Conservation (phyloP, 1,284 basidiomycete species). For the Tausonia pullulans region DNA sequence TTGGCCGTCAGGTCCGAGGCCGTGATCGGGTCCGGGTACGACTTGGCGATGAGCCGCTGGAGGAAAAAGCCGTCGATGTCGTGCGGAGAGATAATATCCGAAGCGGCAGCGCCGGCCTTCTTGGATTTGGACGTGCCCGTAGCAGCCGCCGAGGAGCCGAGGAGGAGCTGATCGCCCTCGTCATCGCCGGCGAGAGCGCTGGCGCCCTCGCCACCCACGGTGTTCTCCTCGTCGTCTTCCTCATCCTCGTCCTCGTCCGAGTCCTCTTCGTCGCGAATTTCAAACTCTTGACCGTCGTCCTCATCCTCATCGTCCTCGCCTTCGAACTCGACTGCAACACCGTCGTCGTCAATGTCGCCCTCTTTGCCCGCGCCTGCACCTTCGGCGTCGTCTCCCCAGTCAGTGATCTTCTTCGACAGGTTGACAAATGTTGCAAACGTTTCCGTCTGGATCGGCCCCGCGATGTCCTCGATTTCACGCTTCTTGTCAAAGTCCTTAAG, state of each 20-base stretch:
- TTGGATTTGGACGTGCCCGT: conserved; percentile 39
- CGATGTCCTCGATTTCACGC: conserved; percentile 76
- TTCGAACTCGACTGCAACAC: conserved; percentile 92
- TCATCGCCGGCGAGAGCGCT: conserved; percentile 54
- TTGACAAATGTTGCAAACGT: conserved; percentile 74
- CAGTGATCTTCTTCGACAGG: conserved; percentile 90
- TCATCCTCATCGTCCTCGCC: conserved; percentile 88
- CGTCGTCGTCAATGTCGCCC: conserved; percentile 60
- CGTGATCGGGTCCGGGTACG: conserved; percentile 89
- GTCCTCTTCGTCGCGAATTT: conserved; percentile 55
- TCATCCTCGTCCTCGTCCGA: conserved; percentile 52
- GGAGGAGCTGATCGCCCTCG: conserved; percentile 63
- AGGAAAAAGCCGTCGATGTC: conserved; percentile 97
- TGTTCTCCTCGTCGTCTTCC: conserved; percentile 48
- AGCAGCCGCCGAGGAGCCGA: conserved; percentile 27
- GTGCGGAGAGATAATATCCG: conserved; percentile 74
- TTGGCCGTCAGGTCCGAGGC: conserved; percentile 81
- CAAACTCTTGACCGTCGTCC: conserved; percentile 60
- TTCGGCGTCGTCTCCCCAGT: conserved; percentile 77
- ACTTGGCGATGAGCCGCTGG: conserved; percentile 79
- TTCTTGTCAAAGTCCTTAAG: conserved; percentile 98
- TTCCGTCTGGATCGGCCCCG: conserved; percentile 60
- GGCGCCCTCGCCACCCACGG: conserved; percentile 47
- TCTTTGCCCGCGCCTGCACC: conserved; percentile 50
- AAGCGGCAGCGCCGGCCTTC: conserved; percentile 28